Percentiles rank a stretch among this genome's conserved stretches.
Conservation (phyloP, 768 basidiomycete genomes). For the Leccinellum albellum region DNA sequence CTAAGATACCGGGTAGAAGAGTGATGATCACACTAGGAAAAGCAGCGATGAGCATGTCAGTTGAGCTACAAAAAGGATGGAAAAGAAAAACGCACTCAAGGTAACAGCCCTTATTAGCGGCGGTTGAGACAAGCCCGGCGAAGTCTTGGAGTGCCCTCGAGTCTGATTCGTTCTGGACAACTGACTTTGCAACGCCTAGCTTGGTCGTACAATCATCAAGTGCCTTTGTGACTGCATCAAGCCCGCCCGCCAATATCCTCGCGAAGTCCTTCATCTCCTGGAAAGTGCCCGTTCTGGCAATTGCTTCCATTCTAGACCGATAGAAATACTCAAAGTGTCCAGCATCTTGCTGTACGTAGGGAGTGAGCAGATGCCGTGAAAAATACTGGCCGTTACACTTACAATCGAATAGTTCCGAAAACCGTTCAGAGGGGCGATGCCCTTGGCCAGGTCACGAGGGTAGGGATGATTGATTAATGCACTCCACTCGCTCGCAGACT, state of each 20-base stretch:
- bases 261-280: neutral
- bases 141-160: neutral
- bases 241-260: neutral
- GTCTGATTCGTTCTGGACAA: neutral
- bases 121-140: neutral
- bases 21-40: neutral
- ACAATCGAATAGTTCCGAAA: conserved; percentile 9
- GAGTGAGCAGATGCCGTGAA: neutral
- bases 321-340: conserved; percentile 4
- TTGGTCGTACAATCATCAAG: neutral
- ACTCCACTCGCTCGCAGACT: neutral
- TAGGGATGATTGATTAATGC: neutral
- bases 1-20: conserved; percentile 5
- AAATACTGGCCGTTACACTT: neutral
- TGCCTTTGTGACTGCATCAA: neutral
- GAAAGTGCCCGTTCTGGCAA: neutral
- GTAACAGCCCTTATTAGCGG: conserved; percentile 1
- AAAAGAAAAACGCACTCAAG: conserved; percentile 1
- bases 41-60: neutral
- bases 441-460: neutral
- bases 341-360: neutral
- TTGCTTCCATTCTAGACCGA: neutral
- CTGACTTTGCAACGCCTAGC: neutral
- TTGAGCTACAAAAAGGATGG: neutral
- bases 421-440: neutral